Conservation (phyloP, 1,139 yeast species). For the Groenewaldozyma auringiensis region DNA sequence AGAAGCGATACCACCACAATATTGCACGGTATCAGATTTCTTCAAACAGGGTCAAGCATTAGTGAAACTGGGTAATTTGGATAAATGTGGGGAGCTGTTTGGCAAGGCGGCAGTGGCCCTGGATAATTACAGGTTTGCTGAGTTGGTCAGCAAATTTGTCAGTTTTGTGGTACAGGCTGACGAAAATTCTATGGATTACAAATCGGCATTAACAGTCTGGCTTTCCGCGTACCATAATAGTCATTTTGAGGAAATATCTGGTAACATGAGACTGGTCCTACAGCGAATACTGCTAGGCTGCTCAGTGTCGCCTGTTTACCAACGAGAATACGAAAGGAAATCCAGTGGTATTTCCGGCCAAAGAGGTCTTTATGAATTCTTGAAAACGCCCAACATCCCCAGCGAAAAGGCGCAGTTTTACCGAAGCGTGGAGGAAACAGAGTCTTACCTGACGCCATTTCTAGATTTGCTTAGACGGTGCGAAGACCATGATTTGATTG, state of each 20-base stretch:
- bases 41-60: background rate
- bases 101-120: slow-evolving; percentile 2
- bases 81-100: slow-evolving; percentile 1
- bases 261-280: background rate
- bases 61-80: background rate
- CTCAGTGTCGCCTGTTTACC: background rate
- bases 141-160: slow-evolving; percentile 5
- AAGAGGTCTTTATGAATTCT: background rate
- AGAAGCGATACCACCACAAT: background rate
- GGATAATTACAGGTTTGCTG: background rate
- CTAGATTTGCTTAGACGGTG: background rate
- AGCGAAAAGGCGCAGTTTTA: background rate
- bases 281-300: background rate
- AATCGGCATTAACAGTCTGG: background rate
- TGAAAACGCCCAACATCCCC: background rate
- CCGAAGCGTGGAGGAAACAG: background rate
- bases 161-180: background rate
- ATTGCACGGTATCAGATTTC: background rate
- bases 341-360: background rate
- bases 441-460: background rate
- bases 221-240: background rate
- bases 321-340: background rate
- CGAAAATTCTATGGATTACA: background rate
- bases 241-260: background rate
- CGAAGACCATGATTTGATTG: background rate